Evolutionary conservation across 345 rosid genomes (phyloP).

Genomic region (Boechera stricta): DNA sequence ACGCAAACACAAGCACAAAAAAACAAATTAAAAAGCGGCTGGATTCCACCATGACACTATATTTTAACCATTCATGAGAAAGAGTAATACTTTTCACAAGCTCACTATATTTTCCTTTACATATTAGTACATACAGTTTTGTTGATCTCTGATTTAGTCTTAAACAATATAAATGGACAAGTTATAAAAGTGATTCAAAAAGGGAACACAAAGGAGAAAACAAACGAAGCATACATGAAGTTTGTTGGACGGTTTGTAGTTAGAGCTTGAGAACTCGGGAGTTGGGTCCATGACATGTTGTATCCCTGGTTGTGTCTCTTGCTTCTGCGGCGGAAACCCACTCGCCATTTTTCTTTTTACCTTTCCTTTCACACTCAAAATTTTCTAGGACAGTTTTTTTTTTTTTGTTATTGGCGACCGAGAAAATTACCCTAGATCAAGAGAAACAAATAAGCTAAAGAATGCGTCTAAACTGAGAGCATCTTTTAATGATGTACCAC

Average conservation of each 20-base stretch:
- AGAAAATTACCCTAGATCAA: constrained; percentile 10
- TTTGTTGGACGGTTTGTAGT: constrained; percentile 71
- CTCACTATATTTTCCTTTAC: background rate
- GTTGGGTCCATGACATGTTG: constrained; percentile 70
- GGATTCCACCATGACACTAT: too few species aligned
- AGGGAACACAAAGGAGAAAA: background rate
- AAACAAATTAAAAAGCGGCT: too few species aligned
- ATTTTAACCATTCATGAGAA: too few species aligned
- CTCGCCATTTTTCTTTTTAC: constrained; percentile 60
- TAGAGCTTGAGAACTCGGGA: constrained; percentile 56
- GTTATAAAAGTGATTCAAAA: background rate
- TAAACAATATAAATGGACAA: background rate
- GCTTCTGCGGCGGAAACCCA: constrained; percentile 69
- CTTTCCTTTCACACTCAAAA: background rate
- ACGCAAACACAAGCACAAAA: too few species aligned
- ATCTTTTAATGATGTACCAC: constrained; percentile 29
- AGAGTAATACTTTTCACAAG: too few species aligned
- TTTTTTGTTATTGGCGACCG: constrained; percentile 18
- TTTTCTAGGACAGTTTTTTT: constrained; percentile 21
- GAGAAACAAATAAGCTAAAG: constrained; percentile 29
- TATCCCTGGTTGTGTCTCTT: constrained; percentile 68
- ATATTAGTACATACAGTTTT: background rate
- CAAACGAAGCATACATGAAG: constrained; percentile 51
- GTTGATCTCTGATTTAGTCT: background rate
- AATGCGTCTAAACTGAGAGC: background rate